Conservation (phyloP, 2,329 filamentous ascomycete species). For the Cladobotryum mycophilum region DNA sequence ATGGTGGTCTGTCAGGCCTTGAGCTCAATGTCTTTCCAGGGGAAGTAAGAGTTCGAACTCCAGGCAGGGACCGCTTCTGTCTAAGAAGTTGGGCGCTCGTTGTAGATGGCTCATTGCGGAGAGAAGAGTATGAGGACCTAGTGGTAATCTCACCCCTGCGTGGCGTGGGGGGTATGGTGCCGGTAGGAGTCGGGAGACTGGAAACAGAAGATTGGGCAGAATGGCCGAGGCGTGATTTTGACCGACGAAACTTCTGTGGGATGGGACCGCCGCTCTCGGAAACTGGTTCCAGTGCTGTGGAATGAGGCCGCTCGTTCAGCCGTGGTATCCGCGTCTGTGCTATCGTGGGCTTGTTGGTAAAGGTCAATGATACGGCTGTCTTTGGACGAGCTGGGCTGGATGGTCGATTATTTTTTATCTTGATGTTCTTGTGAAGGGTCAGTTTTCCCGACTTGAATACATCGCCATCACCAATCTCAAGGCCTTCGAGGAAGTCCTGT, state of each 20-base stretch:
- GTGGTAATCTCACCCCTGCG: constrained; percentile 53
- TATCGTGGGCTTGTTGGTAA: constrained; percentile 67
- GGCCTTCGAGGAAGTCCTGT: constrained; percentile 78
- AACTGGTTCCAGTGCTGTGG: constrained; percentile 76
- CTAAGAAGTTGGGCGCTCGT: constrained; percentile 59
- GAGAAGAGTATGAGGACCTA: constrained; percentile 47
- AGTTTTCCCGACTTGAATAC: constrained; percentile 75
- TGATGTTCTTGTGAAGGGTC: constrained; percentile 85
- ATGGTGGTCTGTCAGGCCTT: constrained; percentile 53
- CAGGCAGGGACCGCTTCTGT: constrained; percentile 59
- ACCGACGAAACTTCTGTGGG: constrained; percentile 51
- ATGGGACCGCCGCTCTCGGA: constrained; percentile 77
- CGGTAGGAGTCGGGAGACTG: constrained; percentile 56
- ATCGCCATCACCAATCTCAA: constrained; percentile 81
- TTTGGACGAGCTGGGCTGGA: constrained; percentile 65
- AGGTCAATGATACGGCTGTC: constrained; percentile 79
- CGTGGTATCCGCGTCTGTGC: constrained; percentile 70
- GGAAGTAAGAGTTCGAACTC: constrained; percentile 46
- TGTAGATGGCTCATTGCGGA: constrained; percentile 56
- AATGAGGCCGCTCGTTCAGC: constrained; percentile 63
- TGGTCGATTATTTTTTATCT: constrained; percentile 67
- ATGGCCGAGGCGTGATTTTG: constrained; percentile 63
- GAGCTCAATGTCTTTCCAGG: constrained; percentile 42
- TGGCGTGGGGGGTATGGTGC: constrained; percentile 54
- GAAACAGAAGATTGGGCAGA: constrained; percentile 62